Evolutionary conservation across 768 basidiomycete genomes (phyloP).

Genomic region (Hygrocybe coccinea): DNA sequence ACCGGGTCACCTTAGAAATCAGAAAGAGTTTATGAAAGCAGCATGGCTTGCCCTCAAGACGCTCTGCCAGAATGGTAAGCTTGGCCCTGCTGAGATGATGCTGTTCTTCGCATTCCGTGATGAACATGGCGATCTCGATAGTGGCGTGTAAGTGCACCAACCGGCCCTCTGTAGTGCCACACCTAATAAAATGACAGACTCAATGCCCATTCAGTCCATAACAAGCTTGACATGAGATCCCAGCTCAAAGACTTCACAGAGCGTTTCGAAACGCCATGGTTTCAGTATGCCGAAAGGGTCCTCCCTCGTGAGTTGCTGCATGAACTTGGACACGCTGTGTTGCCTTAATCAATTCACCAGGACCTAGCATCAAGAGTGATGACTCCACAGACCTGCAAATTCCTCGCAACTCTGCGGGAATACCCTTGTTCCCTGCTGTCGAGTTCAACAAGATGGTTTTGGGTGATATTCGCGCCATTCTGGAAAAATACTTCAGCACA

Average conservation of each 20-base stretch:
- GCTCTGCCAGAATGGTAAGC: background rate
- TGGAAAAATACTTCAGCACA: background rate
- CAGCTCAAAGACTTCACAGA: background rate
- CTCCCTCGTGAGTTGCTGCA: background rate
- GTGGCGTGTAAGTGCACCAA: background rate
- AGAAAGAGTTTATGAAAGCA: background rate
- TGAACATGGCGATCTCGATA: background rate
- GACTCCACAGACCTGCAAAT: too few relatives aligned
- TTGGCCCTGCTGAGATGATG: background rate
- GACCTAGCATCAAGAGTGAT: too few relatives aligned
- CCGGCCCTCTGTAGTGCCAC: background rate
- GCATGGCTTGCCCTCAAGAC: background rate
- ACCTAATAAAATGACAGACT: background rate
- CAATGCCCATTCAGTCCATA: background rate
- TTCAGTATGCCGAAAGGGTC: background rate
- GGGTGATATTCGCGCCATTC: background rate
- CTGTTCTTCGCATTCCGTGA: background rate
- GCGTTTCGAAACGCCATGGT: background rate
- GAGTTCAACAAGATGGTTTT: background rate
- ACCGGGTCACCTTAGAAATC: background rate
- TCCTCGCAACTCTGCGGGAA: background rate
- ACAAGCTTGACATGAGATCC: background rate
- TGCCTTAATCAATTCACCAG: too few relatives aligned
- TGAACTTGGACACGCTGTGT: background rate
- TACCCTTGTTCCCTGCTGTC: background rate